Evolutionary conservation across 208 protist species (phyloP).

Genomic region (Herpetomonas samuelpessoai): DNA sequence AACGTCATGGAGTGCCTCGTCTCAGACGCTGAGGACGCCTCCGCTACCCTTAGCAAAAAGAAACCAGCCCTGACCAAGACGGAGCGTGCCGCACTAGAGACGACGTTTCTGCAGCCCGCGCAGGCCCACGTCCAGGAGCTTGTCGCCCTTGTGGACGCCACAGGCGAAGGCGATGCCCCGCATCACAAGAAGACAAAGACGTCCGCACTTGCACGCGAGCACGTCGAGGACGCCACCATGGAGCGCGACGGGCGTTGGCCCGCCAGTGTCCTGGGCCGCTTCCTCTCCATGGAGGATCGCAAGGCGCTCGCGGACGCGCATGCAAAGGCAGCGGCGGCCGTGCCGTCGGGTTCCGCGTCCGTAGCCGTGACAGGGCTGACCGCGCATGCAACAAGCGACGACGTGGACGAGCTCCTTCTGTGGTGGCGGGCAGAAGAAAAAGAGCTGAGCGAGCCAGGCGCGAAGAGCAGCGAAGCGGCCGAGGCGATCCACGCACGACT

Average conservation of each 20-base stretch:
- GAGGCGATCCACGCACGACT: constrained; percentile 15
- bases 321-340: background rate
- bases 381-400: background rate
- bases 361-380: too few species aligned
- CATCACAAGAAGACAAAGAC: too few species aligned
- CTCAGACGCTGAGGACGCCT: background rate
- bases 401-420: background rate
- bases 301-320: background rate
- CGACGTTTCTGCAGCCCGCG: background rate
- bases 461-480: background rate
- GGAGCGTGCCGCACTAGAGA: background rate
- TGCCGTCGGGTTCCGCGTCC: too few species aligned
- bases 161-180: background rate
- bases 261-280: background rate
- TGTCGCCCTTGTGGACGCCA: too few species aligned
- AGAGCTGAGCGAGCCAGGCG: background rate
- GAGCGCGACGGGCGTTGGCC: background rate
- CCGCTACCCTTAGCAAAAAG: background rate
- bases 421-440: background rate
- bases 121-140: background rate
- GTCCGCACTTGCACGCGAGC: too few species aligned
- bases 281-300: background rate
- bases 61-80: background rate
- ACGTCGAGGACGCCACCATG: too few species aligned
- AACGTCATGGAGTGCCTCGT: too few species aligned